phyloP scores from a whole-genome alignment of 2,329 filamentous ascomycete genomes.

The Fusarium oxysporum region DNA sequence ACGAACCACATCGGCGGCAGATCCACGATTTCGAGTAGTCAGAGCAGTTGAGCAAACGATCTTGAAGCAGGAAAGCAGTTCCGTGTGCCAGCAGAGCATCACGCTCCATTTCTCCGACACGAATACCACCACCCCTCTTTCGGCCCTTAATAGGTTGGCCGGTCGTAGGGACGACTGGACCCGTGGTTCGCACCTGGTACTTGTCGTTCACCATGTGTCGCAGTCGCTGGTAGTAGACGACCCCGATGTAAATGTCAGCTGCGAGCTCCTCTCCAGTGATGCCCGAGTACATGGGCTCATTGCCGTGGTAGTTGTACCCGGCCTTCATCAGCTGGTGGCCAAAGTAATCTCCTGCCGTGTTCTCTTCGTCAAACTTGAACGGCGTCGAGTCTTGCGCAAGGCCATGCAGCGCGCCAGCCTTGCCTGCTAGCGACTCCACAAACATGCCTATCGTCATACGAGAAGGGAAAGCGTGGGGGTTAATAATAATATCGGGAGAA shows the following conservation, averaged over 20 bases:
- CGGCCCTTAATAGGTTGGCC: slow-evolving; percentile 97
- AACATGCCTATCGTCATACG: slow-evolving; percentile 99
- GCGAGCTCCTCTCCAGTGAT: slow-evolving; percentile 95
- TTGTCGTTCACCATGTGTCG: slow-evolving; percentile 99
- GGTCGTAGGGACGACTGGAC: slow-evolving; percentile 88
- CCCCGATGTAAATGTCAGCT: slow-evolving; percentile 95
- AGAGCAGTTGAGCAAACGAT: slow-evolving; percentile 95
- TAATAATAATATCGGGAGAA: slow-evolving; percentile 98
- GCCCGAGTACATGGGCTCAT: slow-evolving; percentile 98
- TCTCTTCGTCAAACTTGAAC: slow-evolving; percentile 92
- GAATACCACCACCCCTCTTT: slow-evolving; percentile 96
- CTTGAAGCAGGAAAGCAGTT: slow-evolving; percentile 92
- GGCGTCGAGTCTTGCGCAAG: slow-evolving; percentile 96
- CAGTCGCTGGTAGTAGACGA: slow-evolving; percentile 98
- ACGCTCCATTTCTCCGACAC: slow-evolving; percentile 99
- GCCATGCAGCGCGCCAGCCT: slow-evolving; percentile 92
- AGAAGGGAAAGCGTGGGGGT: slow-evolving; percentile 98
- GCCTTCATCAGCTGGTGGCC: slow-evolving; percentile 95
- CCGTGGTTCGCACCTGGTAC: slow-evolving; percentile 96
- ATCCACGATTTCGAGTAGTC: slow-evolving; percentile 93
- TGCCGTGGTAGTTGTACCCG: slow-evolving; percentile 97
- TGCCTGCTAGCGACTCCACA: slow-evolving; percentile 95
- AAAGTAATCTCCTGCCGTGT: slow-evolving; percentile 94
- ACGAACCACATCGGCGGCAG: slow-evolving; percentile 89
- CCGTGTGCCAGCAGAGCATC: slow-evolving; percentile 95